These are phyloP conservation scores for Lentinula boryana DNA, from an alignment of 768 basidiomycete genomes.

Conservation along the genomic window DNA sequence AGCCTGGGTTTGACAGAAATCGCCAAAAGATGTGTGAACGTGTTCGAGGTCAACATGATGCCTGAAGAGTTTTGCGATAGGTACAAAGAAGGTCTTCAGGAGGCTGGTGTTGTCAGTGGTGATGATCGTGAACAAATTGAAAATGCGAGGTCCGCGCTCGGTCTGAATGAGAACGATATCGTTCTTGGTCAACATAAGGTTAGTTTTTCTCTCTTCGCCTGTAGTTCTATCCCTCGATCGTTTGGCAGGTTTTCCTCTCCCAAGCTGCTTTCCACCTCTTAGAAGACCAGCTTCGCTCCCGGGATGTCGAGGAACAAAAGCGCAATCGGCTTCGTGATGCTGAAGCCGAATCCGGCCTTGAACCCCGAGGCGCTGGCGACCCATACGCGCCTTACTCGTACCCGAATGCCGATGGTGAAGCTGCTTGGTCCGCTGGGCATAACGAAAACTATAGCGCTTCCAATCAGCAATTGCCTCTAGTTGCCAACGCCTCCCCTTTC, in stretches of 20 bases:
- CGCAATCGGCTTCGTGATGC: constrained; percentile 72
- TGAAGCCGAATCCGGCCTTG: constrained; percentile 65
- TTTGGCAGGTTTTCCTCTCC: constrained; percentile 75
- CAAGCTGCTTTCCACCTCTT: constrained; percentile 82
- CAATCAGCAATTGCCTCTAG: constrained; percentile 75
- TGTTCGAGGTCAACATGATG: constrained; percentile 83
- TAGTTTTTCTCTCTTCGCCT: constrained; percentile 12
- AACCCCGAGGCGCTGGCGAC: constrained; percentile 50
- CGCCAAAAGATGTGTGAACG: constrained; percentile 53
- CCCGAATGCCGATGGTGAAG: constrained; percentile 35
- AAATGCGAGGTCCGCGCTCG: constrained; percentile 50
- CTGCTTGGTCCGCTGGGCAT: constrained; percentile 32
- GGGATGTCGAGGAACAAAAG: constrained; percentile 84
- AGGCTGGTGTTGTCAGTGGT: constrained; percentile 54
- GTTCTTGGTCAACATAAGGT: constrained; percentile 85
- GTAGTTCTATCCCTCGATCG: not conserved
- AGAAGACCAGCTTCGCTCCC: constrained; percentile 79
- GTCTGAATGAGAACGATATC: constrained; percentile 62
- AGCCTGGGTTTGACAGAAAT: constrained; percentile 77
- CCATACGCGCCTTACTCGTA: constrained; percentile 75
- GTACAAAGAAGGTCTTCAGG: constrained; percentile 64
- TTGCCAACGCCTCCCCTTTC: constrained; percentile 77
- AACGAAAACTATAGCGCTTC: constrained; percentile 55
- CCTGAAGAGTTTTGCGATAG: constrained; percentile 82
- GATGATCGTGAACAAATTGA: constrained; percentile 54